Percentiles rank a stretch among this genome's conserved stretches.
These are phyloP conservation scores for Neurospora sp. DNA, from an alignment of 495 filamentous ascomycete species.

Conservation along the genomic window DNA sequence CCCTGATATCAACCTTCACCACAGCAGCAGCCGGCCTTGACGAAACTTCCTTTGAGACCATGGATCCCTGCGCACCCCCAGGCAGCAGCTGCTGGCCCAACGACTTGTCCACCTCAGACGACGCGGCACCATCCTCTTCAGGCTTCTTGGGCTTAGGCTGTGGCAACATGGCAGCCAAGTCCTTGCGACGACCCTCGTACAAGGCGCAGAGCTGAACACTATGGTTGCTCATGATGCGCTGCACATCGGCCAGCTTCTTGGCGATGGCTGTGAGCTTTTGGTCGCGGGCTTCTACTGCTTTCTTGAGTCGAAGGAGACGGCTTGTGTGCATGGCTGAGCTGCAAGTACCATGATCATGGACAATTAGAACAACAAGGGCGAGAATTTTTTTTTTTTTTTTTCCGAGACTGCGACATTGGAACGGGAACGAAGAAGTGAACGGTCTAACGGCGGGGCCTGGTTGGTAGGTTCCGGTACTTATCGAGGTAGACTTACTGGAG, in stretches of 20 bases:
- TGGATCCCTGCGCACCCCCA: neutral
- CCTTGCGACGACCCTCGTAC: constrained; percentile 14
- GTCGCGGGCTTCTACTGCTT: constrained; percentile 16
- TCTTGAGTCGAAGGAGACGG: constrained; percentile 6
- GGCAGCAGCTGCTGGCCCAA: neutral
- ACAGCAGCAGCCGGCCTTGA: neutral
- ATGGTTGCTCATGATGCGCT: constrained; percentile 12
- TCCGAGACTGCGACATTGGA: neutral
- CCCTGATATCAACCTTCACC: neutral
- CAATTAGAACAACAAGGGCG: neutral
- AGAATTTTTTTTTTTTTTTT: too few species aligned
- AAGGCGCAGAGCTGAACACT: constrained; percentile 15
- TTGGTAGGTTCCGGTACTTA: constrained; percentile 1
- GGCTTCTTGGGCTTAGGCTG: neutral
- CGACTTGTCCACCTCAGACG: too few species aligned
- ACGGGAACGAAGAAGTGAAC: neutral
- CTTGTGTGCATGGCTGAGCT: constrained; percentile 1
- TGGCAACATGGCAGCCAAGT: constrained; percentile 5
- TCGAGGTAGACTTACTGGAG: constrained; percentile 8
- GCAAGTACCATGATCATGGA: neutral
- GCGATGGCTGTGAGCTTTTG: constrained; percentile 8
- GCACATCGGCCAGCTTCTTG: constrained; percentile 13
- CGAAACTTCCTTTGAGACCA: neutral
- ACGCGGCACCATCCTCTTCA: neutral
- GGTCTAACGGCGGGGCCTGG: neutral